Conservation (phyloP, 257 asterid species). For the Solanum tarapatanum region DNA sequence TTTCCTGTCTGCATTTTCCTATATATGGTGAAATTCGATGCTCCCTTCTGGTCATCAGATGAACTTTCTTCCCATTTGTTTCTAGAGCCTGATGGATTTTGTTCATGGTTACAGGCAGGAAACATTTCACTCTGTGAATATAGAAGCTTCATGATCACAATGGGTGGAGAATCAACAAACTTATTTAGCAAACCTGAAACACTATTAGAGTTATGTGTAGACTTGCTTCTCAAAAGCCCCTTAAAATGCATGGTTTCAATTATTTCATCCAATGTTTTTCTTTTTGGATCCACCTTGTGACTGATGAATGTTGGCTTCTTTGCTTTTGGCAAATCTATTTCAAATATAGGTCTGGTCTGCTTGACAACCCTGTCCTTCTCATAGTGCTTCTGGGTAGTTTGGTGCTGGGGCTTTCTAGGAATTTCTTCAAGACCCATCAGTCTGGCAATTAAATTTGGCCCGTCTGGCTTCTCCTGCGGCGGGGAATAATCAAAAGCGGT, state of each 20-base stretch:
- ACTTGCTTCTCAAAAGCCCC: conserved; percentile 33
- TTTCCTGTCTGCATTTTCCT: neutral
- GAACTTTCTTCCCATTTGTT: neutral
- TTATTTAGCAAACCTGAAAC: conserved; percentile 12
- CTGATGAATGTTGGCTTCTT: conserved; percentile 26
- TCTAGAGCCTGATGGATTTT: neutral
- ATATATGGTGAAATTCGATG: neutral
- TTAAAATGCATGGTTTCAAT: conserved; percentile 39
- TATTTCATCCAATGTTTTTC: conserved; percentile 33
- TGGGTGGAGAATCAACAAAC: conserved; percentile 28
- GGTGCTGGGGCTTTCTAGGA: conserved; percentile 10
- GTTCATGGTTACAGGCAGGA: neutral
- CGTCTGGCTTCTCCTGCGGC: conserved; percentile 25
- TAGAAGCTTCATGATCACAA: neutral
- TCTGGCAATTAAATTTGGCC: conserved; percentile 54
- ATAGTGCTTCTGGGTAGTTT: neutral
- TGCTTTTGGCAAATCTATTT: conserved; percentile 43
- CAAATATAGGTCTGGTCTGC: conserved; percentile 22
- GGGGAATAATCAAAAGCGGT: conserved; percentile 28
- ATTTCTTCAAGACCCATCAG: conserved; percentile 68
- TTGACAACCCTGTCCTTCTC: conserved; percentile 14
- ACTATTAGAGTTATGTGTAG: conserved; percentile 9
- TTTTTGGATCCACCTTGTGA: conserved; percentile 25
- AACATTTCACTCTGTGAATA: neutral
- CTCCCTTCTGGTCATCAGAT: neutral